phyloP scores from a whole-genome alignment of 805 yeast species.

The Candida quercuum region DNA sequence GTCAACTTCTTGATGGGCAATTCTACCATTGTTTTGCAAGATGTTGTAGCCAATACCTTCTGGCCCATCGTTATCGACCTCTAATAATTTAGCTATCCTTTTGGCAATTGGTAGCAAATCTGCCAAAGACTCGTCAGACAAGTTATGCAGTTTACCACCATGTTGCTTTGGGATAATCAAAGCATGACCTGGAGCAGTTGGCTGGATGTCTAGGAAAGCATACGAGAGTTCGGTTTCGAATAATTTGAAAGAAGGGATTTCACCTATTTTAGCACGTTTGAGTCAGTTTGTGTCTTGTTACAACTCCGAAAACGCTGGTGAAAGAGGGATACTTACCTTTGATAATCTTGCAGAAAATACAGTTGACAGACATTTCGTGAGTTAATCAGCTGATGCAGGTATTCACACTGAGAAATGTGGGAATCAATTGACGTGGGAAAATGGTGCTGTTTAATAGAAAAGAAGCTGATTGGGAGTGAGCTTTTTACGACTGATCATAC shows the following conservation, averaged over 20 bases:
- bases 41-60: slow-evolving; percentile 79
- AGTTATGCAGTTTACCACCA: slow-evolving; percentile 86
- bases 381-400: no score
- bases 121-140: slow-evolving; percentile 85
- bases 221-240: slow-evolving; percentile 77
- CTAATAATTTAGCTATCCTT: slow-evolving; percentile 71
- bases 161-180: slow-evolving; percentile 89
- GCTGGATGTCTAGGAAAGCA: slow-evolving; percentile 91
- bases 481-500: no score
- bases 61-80: slow-evolving; percentile 55
- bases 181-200: slow-evolving; percentile 85
- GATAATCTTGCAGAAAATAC: slow-evolving; percentile 92
- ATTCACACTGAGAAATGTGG: no score
- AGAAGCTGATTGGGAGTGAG: no score
- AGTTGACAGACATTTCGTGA: slow-evolving; percentile 44
- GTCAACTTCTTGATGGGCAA: slow-evolving; percentile 93
- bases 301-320: no score
- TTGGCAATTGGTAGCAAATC: slow-evolving; percentile 88
- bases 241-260: slow-evolving; percentile 88
- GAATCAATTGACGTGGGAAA: no score
- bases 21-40: slow-evolving; percentile 87
- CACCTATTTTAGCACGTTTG: no score
- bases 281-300: no score
- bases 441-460: no score
- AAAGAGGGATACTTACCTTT: slow-evolving; percentile 43